Evolutionary conservation across 306 rosid species (phyloP), one percentile per base, ranked within the genome.

Genomic region (Styphnolobium japonicum): DNA sequence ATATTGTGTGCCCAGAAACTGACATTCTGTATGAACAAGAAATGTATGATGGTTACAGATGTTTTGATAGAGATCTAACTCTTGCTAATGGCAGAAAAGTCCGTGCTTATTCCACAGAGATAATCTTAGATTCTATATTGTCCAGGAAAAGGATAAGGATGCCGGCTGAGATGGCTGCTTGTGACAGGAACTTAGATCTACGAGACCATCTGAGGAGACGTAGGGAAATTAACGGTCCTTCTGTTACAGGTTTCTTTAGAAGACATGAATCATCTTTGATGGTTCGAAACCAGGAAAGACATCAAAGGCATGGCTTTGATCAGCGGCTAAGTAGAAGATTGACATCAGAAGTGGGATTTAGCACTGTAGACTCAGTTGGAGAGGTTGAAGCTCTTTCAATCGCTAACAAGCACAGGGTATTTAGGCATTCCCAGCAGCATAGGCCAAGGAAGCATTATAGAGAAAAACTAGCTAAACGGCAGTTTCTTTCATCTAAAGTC

Each of bases 151-250:
- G 90, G 83, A 72, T 85, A 61, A 67, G 74, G 19, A 76, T 83
- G 71, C 89, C 86, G 8, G 34, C 77, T 58, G 89, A 89, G 62
- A 69, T 79, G 77, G 58, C 72, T 63, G 84, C 56, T 31, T 74
- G 71, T 73, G 91, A 82, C 67, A 29, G 75, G 58, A 69, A 78
- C n/a, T 68, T 74, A 33, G 98, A 91, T 87, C 89, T 90, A 7
- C 83, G 98, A 45, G 74, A 91, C 48, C 85, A 82, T 84, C 88
- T 95, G 70, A 86, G 85, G 55, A 92, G 92, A 67, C 89, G 89
- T 5, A 83, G 86, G 71, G 81, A 85, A 81, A 39, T 45, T 55
- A 73, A 78, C 33, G 84, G 61, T 71, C 39, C 58, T 69, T 75
- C 87, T 10, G 57, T 57, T 62, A 15, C 89, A 7, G 83, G 84